Conservation (phyloP, 148 eudicot species). For the Rhododendron griersonianum region DNA sequence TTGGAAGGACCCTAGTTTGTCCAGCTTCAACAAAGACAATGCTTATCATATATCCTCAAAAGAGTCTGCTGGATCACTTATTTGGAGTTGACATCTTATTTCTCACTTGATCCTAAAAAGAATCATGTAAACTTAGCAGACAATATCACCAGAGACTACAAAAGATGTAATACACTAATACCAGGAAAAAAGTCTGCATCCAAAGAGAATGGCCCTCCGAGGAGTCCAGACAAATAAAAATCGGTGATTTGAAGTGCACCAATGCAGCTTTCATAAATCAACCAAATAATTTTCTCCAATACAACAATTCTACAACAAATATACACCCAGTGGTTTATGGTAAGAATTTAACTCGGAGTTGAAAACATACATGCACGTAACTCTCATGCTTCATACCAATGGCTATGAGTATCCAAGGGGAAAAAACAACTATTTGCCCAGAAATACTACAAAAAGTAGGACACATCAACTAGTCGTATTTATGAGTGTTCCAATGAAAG, state of each 20-base stretch:
- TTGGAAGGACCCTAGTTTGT: too few relatives aligned
- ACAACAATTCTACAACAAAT: background rate
- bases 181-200: too few relatives aligned
- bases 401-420: background rate
- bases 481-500: background rate
- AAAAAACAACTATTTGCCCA: background rate
- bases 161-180: too few relatives aligned
- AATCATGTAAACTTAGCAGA: too few relatives aligned
- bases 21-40: too few relatives aligned
- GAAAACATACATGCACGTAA: background rate
- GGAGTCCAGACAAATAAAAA: background rate
- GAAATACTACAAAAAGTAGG: background rate
- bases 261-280: background rate
- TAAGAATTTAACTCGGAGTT: background rate
- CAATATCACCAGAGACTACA: too few relatives aligned
- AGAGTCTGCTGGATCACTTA: too few relatives aligned
- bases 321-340: too few relatives aligned
- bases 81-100: background rate
- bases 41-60: too few relatives aligned
- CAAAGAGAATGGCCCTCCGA: background rate
- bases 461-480: background rate
- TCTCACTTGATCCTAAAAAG: too few relatives aligned
- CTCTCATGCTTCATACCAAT: background rate
- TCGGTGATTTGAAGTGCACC: background rate
- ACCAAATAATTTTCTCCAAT: background rate